A percentile compares a stretch with the other conserved stretches of the same genome.
phyloP scores from a whole-genome alignment of 2,329 filamentous ascomycete genomes.

The Gaeumannomyces sp. region DNA sequence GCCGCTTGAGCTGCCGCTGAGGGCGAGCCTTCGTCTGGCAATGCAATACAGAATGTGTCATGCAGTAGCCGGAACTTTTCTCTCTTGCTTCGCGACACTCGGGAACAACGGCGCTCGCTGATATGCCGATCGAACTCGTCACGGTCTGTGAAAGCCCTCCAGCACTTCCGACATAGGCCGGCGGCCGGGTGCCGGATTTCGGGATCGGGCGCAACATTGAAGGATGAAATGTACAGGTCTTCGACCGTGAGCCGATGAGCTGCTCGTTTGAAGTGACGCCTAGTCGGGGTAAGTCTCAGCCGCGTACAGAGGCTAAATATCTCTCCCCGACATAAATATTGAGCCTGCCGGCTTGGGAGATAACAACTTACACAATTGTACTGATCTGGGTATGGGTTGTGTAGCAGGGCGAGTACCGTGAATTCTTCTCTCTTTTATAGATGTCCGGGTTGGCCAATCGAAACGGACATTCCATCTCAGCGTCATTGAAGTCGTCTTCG shows the following conservation, averaged over 20 bases:
- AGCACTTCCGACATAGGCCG: conserved; percentile 27
- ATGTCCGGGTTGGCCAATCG: conserved; percentile 16
- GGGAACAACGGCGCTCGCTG: conserved; percentile 16
- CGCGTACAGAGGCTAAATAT: too few relatives aligned
- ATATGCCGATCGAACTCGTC: conserved; percentile 22
- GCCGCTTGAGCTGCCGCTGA: too few relatives aligned
- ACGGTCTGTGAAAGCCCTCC: conserved; percentile 21
- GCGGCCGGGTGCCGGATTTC: conserved; percentile 21
- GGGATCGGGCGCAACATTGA: conserved; percentile 20
- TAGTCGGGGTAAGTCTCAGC: conserved; percentile 11
- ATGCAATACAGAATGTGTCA: conserved; percentile 18
- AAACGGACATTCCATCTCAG: conserved; percentile 21
- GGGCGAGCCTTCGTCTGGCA: neutral
- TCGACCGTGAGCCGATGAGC: conserved; percentile 25
- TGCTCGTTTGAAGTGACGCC: conserved; percentile 25
- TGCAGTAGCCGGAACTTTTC: conserved; percentile 24
- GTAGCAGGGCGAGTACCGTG: conserved; percentile 26
- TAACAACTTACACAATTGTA: conserved; percentile 25
- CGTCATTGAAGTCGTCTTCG: conserved; percentile 19
- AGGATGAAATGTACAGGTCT: conserved; percentile 23
- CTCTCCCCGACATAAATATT: too few relatives aligned
- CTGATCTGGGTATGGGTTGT: conserved; percentile 27
- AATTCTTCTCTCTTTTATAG: conserved; percentile 19
- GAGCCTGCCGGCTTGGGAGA: too few relatives aligned
- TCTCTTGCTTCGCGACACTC: conserved; percentile 23